A percentile compares a stretch with the other conserved stretches of the same genome.
phyloP scores from a whole-genome alignment of 2,329 filamentous ascomycete genomes.

The Hysterium pulicare region DNA sequence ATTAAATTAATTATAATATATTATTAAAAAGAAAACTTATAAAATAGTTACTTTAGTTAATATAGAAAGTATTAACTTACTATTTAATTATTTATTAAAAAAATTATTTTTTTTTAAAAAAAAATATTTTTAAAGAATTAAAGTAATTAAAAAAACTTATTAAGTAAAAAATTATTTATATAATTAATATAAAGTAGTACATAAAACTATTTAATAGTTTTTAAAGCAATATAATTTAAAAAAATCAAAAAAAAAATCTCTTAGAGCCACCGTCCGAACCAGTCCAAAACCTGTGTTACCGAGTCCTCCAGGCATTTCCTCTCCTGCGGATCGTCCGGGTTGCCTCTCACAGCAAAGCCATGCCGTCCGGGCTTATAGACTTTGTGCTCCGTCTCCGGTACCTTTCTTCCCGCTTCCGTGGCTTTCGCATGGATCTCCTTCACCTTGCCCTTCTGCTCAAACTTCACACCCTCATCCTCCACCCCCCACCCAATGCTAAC shows the following conservation, averaged over 20 bases:
- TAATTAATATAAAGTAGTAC: no score
- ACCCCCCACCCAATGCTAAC: slow-evolving; percentile 31
- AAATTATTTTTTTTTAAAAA: no score
- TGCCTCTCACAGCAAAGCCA: slow-evolving; percentile 38
- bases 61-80: no score
- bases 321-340: slow-evolving; percentile 36
- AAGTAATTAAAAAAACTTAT: no score
- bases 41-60: no score
- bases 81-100: no score
- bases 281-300: slow-evolving; percentile 28
- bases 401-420: slow-evolving; percentile 16
- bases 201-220: no score
- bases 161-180: no score
- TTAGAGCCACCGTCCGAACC: slow-evolving; percentile 5
- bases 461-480: slow-evolving; percentile 25
- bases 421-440: slow-evolving; percentile 24
- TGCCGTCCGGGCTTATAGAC: slow-evolving; percentile 34
- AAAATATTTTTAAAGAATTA: no score
- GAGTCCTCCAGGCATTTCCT: slow-evolving; percentile 34
- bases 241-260: neutral
- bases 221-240: no score
- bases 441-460: slow-evolving; percentile 27
- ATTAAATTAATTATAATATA: no score
- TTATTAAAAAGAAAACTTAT: no score
- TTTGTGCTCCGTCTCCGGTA: slow-evolving; percentile 31